These are phyloP conservation scores for Coccomyxa sp. DNA, from an alignment of 139 green algal genomes.

Conservation along the genomic window DNA sequence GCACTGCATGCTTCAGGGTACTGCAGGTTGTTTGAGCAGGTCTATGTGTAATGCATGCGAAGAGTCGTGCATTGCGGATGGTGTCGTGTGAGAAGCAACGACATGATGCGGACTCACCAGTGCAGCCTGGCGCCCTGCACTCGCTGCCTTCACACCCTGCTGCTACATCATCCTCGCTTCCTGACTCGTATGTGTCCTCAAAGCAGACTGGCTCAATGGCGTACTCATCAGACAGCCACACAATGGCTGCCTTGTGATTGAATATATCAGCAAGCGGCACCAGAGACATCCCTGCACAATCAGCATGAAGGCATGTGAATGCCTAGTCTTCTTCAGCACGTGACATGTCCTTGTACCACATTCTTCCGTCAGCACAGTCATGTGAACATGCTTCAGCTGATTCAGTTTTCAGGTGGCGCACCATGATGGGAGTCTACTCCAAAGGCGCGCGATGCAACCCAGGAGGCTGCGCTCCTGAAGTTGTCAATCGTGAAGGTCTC, in stretches of 20 bases:
- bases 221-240: constrained; percentile 30
- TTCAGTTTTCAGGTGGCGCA: constrained; percentile 3
- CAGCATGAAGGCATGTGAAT: no score
- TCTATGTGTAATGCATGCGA: background rate
- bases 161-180: constrained; percentile 14
- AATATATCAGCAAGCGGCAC: constrained; percentile 86
- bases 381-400: background rate
- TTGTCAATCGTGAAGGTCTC: constrained; percentile 6
- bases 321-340: background rate
- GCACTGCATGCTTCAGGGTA: no score
- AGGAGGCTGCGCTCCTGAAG: constrained; percentile 58
- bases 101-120: background rate
- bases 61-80: background rate
- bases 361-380: background rate
- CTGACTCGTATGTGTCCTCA: constrained; percentile 1
- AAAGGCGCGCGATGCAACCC: constrained; percentile 75
- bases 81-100: background rate
- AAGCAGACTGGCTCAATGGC: constrained; percentile 10
- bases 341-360: background rate
- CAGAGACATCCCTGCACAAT: constrained; percentile 52
- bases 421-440: constrained; percentile 74
- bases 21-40: no score
- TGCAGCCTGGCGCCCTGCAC: background rate
- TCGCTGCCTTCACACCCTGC: constrained; percentile 1
- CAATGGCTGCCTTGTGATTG: constrained; percentile 81